Evolutionary conservation across 1,139 yeast species (phyloP).

Genomic region (Cylindricascospora bacillispora): DNA sequence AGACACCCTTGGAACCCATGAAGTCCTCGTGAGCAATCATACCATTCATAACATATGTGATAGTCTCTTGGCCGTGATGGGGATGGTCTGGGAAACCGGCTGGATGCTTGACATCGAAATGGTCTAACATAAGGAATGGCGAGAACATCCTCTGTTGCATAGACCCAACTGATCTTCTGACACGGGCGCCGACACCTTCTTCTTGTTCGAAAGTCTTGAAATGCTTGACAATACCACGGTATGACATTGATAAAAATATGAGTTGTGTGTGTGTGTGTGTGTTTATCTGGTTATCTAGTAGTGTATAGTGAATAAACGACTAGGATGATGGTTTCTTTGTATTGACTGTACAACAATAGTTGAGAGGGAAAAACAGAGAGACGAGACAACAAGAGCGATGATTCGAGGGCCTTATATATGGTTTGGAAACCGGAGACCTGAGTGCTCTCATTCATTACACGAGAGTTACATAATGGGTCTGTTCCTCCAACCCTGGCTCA

Average conservation of each 20-base stretch:
- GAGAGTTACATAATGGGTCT: no score
- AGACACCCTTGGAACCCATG: constrained; percentile 69
- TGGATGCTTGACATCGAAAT: constrained; percentile 45
- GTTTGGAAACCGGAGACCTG: no score
- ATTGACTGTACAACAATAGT: no score
- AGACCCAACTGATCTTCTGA: constrained; percentile 71
- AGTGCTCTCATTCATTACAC: no score
- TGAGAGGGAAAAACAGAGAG: no score
- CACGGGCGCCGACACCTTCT: constrained; percentile 83
- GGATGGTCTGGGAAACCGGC: constrained; percentile 95
- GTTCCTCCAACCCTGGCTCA: no score
- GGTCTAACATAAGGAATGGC: constrained; percentile 79
- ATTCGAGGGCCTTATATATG: no score
- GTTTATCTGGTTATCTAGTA: no score
- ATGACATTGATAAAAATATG: neutral
- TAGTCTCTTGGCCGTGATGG: constrained; percentile 84
- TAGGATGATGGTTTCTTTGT: no score
- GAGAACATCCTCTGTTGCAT: constrained; percentile 55
- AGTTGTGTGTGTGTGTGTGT: neutral
- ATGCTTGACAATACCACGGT: constrained; percentile 43
- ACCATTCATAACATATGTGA: constrained; percentile 63
- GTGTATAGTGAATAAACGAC: no score
- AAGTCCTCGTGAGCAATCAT: constrained; percentile 85
- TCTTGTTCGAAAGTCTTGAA: constrained; percentile 61
- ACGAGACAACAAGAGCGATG: no score